A percentile compares a stretch with the other conserved stretches of the same genome.
Conservation (phyloP, 225 moss, liverwort and hornwort genomes). For the Pseudoscleropodium purum region DNA sequence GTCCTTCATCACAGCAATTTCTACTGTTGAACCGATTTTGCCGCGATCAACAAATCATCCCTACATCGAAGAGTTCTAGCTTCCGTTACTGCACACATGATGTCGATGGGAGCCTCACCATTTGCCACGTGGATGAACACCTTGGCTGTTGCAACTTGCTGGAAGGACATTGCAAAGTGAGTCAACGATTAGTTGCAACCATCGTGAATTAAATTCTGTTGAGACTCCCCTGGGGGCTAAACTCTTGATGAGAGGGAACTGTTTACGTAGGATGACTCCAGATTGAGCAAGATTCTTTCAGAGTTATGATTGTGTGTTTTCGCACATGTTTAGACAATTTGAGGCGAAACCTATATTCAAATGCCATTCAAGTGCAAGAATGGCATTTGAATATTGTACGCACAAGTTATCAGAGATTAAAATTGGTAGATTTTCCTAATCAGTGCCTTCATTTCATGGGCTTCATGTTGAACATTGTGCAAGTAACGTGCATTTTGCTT, state of each 20-base stretch:
- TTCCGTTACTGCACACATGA: not conserved
- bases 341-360: not conserved
- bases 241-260: not conserved
- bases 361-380: not conserved
- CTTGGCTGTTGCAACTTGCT: not conserved
- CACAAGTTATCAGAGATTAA: not conserved
- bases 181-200: not conserved
- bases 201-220: not conserved
- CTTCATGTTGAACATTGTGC: not conserved
- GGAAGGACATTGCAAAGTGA: not conserved
- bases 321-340: not conserved
- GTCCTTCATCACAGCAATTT: not conserved
- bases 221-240: not conserved
- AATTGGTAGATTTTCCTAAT: not conserved
- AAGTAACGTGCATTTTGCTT: not conserved
- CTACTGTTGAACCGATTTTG: slow-evolving; percentile 1
- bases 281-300: not conserved
- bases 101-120: not conserved
- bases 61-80: not conserved
- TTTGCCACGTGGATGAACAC: not conserved
- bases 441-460: not conserved
- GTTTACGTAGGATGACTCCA: not conserved
- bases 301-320: not conserved
- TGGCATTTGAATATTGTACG: not conserved
- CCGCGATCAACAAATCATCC: slow-evolving; percentile 10